These are phyloP conservation scores for Sanguinoderma infundibulare DNA, from an alignment of 1,284 basidiomycete species.

Conservation along the genomic window DNA sequence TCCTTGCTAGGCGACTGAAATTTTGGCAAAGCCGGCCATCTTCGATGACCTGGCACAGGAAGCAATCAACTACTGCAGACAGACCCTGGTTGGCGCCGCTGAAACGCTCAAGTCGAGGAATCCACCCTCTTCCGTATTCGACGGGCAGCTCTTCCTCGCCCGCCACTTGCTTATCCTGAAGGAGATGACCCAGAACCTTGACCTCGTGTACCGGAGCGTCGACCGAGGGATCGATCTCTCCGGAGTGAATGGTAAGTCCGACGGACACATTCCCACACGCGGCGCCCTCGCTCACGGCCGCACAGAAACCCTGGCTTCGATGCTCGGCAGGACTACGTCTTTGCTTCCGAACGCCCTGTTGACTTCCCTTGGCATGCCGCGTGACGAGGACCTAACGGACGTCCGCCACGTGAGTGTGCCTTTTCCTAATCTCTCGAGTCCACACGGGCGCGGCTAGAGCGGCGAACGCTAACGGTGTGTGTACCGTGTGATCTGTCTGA, in stretches of 20 bases:
- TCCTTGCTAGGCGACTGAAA: background rate
- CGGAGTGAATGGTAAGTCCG: constrained; percentile 56
- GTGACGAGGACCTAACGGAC: constrained; percentile 61
- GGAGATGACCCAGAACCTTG: constrained; percentile 82
- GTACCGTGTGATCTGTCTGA: constrained; percentile 9
- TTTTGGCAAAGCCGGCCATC: constrained; percentile 71
- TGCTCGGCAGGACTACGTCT: constrained; percentile 75
- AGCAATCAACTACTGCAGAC: constrained; percentile 80
- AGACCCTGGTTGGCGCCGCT: constrained; percentile 76
- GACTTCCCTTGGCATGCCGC: constrained; percentile 64
- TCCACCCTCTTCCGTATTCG: constrained; percentile 52
- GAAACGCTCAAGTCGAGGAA: constrained; percentile 61
- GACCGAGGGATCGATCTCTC: constrained; percentile 42
- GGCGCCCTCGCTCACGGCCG: constrained; percentile 14
- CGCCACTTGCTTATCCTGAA: constrained; percentile 91
- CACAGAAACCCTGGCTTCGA: constrained; percentile 72
- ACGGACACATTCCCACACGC: constrained; percentile 8
- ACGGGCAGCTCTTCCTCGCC: constrained; percentile 84
- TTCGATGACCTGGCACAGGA: constrained; percentile 95
- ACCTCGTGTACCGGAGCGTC: constrained; percentile 56
- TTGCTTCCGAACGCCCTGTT: constrained; percentile 73
- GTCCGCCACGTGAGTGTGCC: constrained; percentile 61
- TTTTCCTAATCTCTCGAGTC: constrained; percentile 6
- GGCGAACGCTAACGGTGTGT: constrained; percentile 1
- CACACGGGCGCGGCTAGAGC: constrained; percentile 5